Conservation (phyloP, 768 basidiomycete species). For the Tulasnella sp. region DNA sequence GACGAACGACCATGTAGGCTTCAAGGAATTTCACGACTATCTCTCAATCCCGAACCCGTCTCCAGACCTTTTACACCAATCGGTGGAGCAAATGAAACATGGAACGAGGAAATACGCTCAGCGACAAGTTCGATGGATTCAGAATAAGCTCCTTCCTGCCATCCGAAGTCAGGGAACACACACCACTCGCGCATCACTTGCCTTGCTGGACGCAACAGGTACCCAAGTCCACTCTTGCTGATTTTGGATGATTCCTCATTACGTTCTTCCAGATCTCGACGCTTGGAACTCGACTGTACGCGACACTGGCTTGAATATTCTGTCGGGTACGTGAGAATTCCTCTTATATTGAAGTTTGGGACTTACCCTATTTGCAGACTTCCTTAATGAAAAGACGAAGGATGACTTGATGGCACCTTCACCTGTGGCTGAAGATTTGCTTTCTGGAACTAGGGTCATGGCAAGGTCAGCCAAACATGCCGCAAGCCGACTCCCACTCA, state of each 20-base stretch:
- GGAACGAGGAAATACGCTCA: conserved; percentile 90
- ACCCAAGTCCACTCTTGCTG: not conserved
- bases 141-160: conserved; percentile 80
- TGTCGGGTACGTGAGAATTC: conserved; percentile 43
- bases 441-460: conserved; percentile 48
- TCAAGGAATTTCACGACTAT: conserved; percentile 80
- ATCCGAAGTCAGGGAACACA: conserved; percentile 48
- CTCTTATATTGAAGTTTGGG: not conserved
- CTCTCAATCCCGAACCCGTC: conserved; percentile 46
- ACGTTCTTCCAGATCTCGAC: conserved; percentile 45
- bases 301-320: conserved; percentile 49
- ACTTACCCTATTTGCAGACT: conserved; percentile 46
- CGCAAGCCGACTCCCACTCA: conserved; percentile 29
- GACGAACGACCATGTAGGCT: conserved; percentile 54
- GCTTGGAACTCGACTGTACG: conserved; percentile 59
- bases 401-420: conserved; percentile 60
- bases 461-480: conserved; percentile 14
- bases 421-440: conserved; percentile 50
- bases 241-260: not conserved
- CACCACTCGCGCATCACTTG: conserved; percentile 40
- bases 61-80: conserved; percentile 48
- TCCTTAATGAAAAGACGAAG: conserved; percentile 49
- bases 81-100: conserved; percentile 75
- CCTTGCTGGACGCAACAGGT: conserved; percentile 63
- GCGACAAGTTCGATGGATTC: conserved; percentile 87